phyloP scores from a whole-genome alignment of 164 flowering plant genomes.

The Pachysandra terminalis region DNA sequence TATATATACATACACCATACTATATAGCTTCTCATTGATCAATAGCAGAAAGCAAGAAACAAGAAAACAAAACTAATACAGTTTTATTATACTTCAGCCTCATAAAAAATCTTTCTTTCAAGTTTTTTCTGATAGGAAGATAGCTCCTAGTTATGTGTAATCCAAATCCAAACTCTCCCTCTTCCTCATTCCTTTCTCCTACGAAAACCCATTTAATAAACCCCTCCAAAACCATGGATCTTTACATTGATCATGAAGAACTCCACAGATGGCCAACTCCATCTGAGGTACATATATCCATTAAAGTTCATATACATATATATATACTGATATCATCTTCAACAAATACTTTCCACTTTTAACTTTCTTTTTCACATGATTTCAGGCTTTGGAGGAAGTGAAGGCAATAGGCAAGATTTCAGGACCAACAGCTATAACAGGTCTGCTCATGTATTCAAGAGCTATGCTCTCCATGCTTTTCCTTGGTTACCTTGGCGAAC shows the following conservation, averaged over 20 bases:
- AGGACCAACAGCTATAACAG: slow-evolving; percentile 75
- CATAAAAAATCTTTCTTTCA: slow-evolving; percentile 11
- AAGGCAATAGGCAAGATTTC: slow-evolving; percentile 77
- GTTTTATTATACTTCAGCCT: slow-evolving; percentile 6
- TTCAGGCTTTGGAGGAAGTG: slow-evolving; percentile 75
- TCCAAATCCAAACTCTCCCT: no score
- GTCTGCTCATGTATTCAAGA: slow-evolving; percentile 72
- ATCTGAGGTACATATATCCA: slow-evolving; percentile 80
- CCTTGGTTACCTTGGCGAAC: slow-evolving; percentile 85
- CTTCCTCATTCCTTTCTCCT: no score
- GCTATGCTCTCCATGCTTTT: slow-evolving; percentile 96
- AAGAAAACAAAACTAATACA: slow-evolving; percentile 1
- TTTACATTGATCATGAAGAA: slow-evolving; percentile 18
- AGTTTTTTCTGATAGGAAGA: neutral
- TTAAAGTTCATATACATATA: no score
- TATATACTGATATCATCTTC: no score
- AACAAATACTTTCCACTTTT: no score
- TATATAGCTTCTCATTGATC: slow-evolving; percentile 6
- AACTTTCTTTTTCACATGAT: slow-evolving; percentile 7
- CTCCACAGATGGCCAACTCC: slow-evolving; percentile 79
- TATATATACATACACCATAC: slow-evolving; percentile 36
- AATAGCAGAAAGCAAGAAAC: neutral
- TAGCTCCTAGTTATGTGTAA: slow-evolving; percentile 48
- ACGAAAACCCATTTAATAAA: slow-evolving; percentile 35
- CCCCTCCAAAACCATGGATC: slow-evolving; percentile 36